phyloP scores from a whole-genome alignment of 495 filamentous ascomycete species.

The Pseudevernia furfuracea region DNA sequence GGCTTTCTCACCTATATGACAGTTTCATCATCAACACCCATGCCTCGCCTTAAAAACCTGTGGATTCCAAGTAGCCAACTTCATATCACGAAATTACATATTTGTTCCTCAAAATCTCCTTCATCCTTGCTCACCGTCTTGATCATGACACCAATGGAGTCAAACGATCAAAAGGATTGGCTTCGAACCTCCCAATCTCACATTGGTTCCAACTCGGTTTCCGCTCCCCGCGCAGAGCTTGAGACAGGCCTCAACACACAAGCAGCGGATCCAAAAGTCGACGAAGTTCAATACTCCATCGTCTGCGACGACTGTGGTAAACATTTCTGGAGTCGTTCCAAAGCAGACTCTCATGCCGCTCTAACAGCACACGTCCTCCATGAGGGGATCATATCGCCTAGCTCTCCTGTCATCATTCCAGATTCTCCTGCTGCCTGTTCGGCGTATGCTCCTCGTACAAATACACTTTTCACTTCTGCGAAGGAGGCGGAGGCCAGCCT shows the following conservation, averaged over 20 bases:
- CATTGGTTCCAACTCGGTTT: neutral
- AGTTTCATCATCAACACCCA: neutral
- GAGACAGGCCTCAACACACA: neutral
- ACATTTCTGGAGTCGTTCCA: slow-evolving; percentile 60
- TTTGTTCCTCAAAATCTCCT: neutral
- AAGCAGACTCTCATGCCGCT: slow-evolving; percentile 32
- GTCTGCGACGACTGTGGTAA: slow-evolving; percentile 58
- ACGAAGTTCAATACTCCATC: slow-evolving; percentile 41
- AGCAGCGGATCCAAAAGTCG: slow-evolving; percentile 32
- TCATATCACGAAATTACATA: neutral
- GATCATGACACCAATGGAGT: neutral
- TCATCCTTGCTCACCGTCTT: neutral
- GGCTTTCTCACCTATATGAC: neutral
- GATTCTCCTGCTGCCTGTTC: neutral
- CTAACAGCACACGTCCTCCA: neutral
- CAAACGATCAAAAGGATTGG: neutral
- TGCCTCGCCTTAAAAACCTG: neutral
- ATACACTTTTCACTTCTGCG: neutral
- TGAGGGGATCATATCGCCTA: neutral
- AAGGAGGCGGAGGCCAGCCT: neutral
- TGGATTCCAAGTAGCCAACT: neutral
- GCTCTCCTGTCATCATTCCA: neutral
- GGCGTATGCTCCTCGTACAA: neutral
- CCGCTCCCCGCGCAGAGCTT: neutral
- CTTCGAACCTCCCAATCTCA: neutral